Evolutionary conservation across 2,329 filamentous ascomycete genomes (phyloP).

Genomic region (Pestalotiopsis fici): DNA sequence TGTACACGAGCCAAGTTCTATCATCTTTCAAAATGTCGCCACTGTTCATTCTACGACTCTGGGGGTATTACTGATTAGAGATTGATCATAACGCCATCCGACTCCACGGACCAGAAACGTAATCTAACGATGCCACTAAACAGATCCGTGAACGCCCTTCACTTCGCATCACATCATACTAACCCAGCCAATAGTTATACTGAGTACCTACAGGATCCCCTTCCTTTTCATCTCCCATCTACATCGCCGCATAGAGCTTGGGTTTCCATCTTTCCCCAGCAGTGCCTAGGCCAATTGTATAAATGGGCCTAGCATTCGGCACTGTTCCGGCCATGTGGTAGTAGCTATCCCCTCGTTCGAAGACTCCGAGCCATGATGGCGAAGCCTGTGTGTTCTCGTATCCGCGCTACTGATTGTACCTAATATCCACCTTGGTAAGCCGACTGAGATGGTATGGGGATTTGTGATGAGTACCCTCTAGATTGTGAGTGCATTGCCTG

Average conservation of each 20-base stretch:
- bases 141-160: neutral
- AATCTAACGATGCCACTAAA: neutral
- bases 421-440: conserved; percentile 7
- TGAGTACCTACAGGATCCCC: neutral
- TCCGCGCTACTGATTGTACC: neutral
- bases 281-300: neutral
- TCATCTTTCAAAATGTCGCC: neutral
- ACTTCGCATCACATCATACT: neutral
- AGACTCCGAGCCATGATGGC: neutral
- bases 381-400: neutral
- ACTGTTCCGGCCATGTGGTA: neutral
- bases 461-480: conserved; percentile 15
- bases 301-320: neutral
- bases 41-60: neutral
- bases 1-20: neutral
- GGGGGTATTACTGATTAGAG: neutral
- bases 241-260: neutral
- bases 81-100: neutral
- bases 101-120: neutral
- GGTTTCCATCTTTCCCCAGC: neutral
- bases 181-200: neutral
- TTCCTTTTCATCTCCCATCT: neutral
- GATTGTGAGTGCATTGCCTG: conserved; percentile 44
- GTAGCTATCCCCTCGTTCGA: neutral
- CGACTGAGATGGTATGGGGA: neutral